Evolutionary conservation across 2,329 filamentous ascomycete genomes (phyloP).

Genomic region (Ceratocystis colombiana): DNA sequence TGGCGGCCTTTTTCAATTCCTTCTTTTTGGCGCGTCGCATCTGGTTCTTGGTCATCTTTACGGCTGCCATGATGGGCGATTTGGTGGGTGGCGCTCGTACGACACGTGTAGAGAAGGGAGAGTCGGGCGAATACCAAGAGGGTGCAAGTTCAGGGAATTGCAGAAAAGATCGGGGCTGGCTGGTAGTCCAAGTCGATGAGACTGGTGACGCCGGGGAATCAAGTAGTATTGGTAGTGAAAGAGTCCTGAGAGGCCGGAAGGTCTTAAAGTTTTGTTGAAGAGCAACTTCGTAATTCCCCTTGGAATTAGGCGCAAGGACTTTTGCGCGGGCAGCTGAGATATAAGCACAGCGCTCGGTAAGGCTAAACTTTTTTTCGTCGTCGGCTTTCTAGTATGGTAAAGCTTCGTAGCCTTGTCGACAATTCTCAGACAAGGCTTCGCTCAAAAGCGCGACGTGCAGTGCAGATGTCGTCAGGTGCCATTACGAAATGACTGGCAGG

Average conservation of each 20-base stretch:
- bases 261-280: too few species aligned
- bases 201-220: neutral
- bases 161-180: neutral
- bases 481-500: neutral
- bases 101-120: neutral
- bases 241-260: too few species aligned
- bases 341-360: neutral
- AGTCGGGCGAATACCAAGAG: neutral
- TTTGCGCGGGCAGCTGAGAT: neutral
- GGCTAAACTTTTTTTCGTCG: neutral
- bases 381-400: neutral
- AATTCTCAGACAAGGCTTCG: neutral
- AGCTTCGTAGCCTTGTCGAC: conserved; percentile 13
- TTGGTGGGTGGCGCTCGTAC: neutral
- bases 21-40: conserved; percentile 90
- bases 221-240: too few species aligned
- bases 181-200: neutral
- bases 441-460: neutral
- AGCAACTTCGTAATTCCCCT: neutral
- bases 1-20: conserved; percentile 60
- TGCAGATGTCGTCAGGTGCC: neutral
- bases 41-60: conserved; percentile 88
- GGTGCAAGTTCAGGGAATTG: neutral
- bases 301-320: neutral
- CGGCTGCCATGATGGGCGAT: conserved; percentile 45